Conservation (phyloP, 345 rosid genomes). For the Gossypium raimondii region DNA sequence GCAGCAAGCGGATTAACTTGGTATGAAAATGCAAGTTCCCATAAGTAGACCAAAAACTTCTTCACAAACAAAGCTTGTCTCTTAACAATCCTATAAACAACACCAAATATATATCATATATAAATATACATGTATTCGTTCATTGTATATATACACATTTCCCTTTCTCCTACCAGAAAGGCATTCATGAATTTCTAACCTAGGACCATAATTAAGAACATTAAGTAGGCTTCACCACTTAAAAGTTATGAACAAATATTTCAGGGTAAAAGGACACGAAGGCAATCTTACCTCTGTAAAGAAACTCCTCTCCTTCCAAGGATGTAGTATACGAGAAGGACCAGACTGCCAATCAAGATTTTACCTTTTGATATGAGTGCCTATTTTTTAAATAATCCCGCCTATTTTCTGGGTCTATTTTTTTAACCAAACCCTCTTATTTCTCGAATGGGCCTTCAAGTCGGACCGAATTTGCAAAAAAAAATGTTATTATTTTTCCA, state of each 20-base stretch:
- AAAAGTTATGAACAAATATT: neutral
- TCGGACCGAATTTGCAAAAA: no score
- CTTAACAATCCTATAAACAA: constrained; percentile 43
- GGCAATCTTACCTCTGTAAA: constrained; percentile 42
- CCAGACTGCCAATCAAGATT: constrained; percentile 50
- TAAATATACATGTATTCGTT: no score
- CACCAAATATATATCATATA: neutral
- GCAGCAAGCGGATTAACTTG: constrained; percentile 93
- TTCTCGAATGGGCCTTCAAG: no score
- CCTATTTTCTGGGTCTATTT: no score
- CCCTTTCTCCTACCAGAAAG: neutral
- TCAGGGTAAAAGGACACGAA: neutral
- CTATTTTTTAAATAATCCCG: no score
- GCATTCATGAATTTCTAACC: neutral
- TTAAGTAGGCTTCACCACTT: neutral
- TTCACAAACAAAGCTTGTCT: constrained; percentile 40
- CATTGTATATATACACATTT: no score
- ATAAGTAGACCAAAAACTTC: constrained; percentile 64
- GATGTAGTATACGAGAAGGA: constrained; percentile 45
- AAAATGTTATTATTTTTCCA: no score
- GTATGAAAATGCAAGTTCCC: constrained; percentile 89
- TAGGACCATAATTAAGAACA: neutral
- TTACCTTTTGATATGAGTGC: constrained; percentile 42
- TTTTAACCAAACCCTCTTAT: no score
- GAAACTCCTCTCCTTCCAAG: constrained; percentile 49